Percentiles rank a stretch among this genome's conserved stretches.
phyloP scores from a whole-genome alignment of 1,284 basidiomycete genomes.

The Ustilago sp. region DNA sequence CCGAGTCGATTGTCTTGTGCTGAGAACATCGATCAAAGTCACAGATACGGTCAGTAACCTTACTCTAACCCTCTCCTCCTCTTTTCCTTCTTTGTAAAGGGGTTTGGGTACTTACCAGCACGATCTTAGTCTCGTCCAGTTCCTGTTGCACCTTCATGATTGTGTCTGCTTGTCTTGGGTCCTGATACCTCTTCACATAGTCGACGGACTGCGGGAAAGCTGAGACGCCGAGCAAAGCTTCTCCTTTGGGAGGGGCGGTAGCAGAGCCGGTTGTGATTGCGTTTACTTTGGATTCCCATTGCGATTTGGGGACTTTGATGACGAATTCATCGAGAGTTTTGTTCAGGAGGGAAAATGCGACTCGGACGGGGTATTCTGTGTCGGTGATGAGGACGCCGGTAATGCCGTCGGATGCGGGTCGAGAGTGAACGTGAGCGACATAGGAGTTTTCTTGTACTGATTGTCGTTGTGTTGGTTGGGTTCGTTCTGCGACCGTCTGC shows the following conservation, averaged over 20 bases:
- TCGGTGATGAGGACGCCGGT: conserved; percentile 92
- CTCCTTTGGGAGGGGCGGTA: conserved; percentile 62
- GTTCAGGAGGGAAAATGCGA: conserved; percentile 93
- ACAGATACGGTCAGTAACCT: conserved; percentile 1
- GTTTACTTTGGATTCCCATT: conserved; percentile 72
- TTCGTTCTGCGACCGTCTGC: conserved; percentile 92
- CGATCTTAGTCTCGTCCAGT: conserved; percentile 98
- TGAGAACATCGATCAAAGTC: conserved; percentile 18
- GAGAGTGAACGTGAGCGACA: conserved; percentile 86
- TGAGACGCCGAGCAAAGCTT: conserved; percentile 59
- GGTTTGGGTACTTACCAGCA: conserved; percentile 69
- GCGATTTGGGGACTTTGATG: conserved; percentile 78
- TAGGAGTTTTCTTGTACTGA: conserved; percentile 95
- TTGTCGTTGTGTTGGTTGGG: conserved; percentile 77
- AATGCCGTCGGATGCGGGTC: conserved; percentile 67
- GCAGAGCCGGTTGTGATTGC: conserved; percentile 61
- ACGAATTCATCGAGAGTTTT: conserved; percentile 95
- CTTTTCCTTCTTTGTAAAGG: too few relatives aligned
- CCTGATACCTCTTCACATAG: conserved; percentile 94
- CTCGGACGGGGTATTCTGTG: conserved; percentile 94
- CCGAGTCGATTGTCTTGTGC: conserved; percentile 99
- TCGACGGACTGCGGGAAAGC: conserved; percentile 75
- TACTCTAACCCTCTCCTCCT: too few relatives aligned
- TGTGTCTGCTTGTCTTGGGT: conserved; percentile 95
- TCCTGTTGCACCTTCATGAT: conserved; percentile 99